These are phyloP conservation scores for Trichocomaceae sp. DNA, from an alignment of 2,329 filamentous ascomycete genomes.

Conservation along the genomic window DNA sequence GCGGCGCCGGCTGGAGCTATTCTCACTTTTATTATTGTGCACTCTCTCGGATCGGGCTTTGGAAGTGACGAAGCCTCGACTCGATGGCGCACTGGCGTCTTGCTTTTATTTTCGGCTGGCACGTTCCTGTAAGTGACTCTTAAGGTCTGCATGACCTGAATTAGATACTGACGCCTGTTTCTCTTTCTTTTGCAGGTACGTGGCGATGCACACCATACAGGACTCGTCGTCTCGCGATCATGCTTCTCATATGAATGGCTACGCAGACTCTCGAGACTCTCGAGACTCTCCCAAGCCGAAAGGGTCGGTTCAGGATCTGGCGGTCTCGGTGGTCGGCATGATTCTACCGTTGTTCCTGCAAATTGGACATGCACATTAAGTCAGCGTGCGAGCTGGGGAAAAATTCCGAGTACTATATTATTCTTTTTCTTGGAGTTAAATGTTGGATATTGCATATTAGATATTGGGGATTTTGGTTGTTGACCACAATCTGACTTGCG, in stretches of 20 bases:
- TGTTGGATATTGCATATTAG: background rate
- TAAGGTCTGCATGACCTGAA: background rate
- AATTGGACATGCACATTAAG: constrained; percentile 42
- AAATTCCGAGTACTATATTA: background rate
- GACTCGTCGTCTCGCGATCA: constrained; percentile 43
- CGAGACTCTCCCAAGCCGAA: constrained; percentile 31
- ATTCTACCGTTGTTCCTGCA: constrained; percentile 42
- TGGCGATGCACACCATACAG: constrained; percentile 98
- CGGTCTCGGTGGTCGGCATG: constrained; percentile 44
- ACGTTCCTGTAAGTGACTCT: constrained; percentile 73
- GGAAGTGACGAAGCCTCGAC: constrained; percentile 52
- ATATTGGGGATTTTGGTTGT: background rate
- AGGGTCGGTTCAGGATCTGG: constrained; percentile 40
- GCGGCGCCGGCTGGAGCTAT: constrained; percentile 83
- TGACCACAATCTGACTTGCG: background rate
- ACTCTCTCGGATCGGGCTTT: constrained; percentile 56
- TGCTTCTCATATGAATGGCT: constrained; percentile 36
- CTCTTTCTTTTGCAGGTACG: constrained; percentile 63
- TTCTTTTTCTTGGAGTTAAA: constrained; percentile 1
- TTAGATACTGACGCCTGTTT: constrained; percentile 13
- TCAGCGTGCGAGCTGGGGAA: background rate
- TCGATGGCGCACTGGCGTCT: constrained; percentile 84
- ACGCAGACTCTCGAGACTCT: constrained; percentile 35
- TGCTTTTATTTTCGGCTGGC: constrained; percentile 89
- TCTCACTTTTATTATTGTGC: constrained; percentile 72